Conservation (phyloP, 164 flowering plant species). For the Kingdonia uniflora region DNA sequence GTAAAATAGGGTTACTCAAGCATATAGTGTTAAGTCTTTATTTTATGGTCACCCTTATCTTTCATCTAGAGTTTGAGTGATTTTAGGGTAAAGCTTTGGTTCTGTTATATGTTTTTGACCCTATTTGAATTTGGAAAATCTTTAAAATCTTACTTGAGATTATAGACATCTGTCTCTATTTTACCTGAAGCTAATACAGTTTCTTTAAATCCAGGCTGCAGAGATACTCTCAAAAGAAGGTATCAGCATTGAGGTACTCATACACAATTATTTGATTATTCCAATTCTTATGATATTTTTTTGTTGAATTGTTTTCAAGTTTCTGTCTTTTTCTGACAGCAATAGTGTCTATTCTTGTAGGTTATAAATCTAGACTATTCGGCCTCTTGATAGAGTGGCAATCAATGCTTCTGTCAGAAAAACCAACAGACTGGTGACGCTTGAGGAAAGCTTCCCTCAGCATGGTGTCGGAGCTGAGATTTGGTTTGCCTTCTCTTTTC, state of each 20-base stretch:
- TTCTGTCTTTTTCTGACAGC: background rate
- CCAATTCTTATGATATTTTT: too few species aligned
- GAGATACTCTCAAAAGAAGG: constrained; percentile 89
- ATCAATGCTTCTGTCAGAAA: constrained; percentile 88
- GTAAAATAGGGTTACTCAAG: too few species aligned
- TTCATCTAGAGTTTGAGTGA: too few species aligned
- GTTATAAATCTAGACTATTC: constrained; percentile 78
- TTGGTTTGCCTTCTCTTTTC: constrained; percentile 36
- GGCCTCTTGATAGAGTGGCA: constrained; percentile 86
- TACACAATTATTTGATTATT: background rate
- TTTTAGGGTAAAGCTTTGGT: too few species aligned
- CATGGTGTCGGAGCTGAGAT: constrained; percentile 98
- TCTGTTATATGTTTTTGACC: too few species aligned
- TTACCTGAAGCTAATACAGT: constrained; percentile 1
- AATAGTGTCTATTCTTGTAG: constrained; percentile 21
- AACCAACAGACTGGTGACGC: constrained; percentile 84
- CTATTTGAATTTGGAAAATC: too few species aligned
- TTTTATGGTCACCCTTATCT: too few species aligned
- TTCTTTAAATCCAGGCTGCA: constrained; percentile 54
- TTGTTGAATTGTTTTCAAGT: background rate
- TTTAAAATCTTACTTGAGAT: too few species aligned
- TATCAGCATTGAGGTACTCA: constrained; percentile 78
- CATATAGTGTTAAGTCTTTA: too few species aligned
- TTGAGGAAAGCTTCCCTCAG: constrained; percentile 97
- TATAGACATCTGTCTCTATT: too few species aligned